These are phyloP conservation scores for Cercospora nicotianae DNA, from an alignment of 2,329 filamentous ascomycete species.

Conservation along the genomic window DNA sequence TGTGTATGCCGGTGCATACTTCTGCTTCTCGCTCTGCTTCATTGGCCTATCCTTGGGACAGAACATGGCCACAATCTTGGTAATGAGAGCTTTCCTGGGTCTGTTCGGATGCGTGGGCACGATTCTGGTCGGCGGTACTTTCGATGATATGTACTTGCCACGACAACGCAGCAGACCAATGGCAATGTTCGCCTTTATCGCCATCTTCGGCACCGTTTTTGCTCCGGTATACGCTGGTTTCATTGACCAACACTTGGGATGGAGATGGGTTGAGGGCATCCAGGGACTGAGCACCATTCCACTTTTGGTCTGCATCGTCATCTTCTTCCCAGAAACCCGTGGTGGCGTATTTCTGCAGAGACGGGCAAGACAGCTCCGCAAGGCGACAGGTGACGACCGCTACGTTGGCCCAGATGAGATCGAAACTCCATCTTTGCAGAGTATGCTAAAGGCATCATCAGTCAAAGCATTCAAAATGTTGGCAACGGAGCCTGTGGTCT, in stretches of 20 bases:
- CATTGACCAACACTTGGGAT: slow-evolving; percentile 55
- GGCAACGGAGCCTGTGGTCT: slow-evolving; percentile 51
- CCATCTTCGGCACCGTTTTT: slow-evolving; percentile 54
- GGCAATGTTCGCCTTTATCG: slow-evolving; percentile 52
- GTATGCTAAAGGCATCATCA: slow-evolving; percentile 51
- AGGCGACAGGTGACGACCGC: slow-evolving; percentile 51
- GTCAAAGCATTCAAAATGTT: slow-evolving; percentile 55
- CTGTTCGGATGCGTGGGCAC: slow-evolving; percentile 54
- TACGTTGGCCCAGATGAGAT: slow-evolving; percentile 55
- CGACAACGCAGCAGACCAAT: slow-evolving; percentile 50
- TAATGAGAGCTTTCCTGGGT: slow-evolving; percentile 50
- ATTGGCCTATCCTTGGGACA: slow-evolving; percentile 51
- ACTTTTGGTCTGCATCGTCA: slow-evolving; percentile 46
- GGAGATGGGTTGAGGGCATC: slow-evolving; percentile 58
- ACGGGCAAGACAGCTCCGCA: slow-evolving; percentile 51
- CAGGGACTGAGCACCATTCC: slow-evolving; percentile 55
- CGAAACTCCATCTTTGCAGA: slow-evolving; percentile 51
- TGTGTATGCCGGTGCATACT: slow-evolving; percentile 49
- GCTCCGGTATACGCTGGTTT: slow-evolving; percentile 57
- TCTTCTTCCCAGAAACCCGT: slow-evolving; percentile 51
- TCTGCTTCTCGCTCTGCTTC: slow-evolving; percentile 51
- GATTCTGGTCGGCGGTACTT: slow-evolving; percentile 53
- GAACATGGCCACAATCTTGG: slow-evolving; percentile 52
- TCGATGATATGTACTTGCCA: slow-evolving; percentile 52
- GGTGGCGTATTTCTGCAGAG: slow-evolving; percentile 51